A percentile compares a stretch with the other conserved stretches of the same genome.
Conservation (phyloP, 257 asterid species). For the Rubia yunnanensis region DNA sequence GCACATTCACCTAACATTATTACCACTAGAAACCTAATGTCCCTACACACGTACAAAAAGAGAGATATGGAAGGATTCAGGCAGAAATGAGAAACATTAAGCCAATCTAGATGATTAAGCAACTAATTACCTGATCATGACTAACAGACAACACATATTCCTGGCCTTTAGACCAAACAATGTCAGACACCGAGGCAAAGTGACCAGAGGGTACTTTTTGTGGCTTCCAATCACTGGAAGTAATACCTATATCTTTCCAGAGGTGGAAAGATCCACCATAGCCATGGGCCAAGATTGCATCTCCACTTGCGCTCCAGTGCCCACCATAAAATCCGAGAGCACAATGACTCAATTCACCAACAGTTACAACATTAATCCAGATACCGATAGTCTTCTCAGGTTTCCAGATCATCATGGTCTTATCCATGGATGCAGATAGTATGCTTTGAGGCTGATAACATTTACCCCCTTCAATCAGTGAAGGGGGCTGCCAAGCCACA, state of each 20-base stretch:
- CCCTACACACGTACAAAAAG: not conserved
- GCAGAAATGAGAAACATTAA: not conserved
- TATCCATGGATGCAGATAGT: constrained; percentile 95
- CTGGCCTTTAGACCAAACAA: constrained; percentile 75
- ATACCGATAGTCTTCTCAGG: constrained; percentile 93
- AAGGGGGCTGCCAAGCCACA: constrained; percentile 91
- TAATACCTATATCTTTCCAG: constrained; percentile 73
- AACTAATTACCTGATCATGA: constrained; percentile 74
- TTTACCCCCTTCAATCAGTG: constrained; percentile 34
- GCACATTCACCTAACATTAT: not conserved
- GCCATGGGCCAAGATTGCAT: constrained; percentile 83
- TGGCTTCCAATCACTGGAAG: constrained; percentile 83
- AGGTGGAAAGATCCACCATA: constrained; percentile 95
- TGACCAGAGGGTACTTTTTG: constrained; percentile 98
- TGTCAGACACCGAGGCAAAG: constrained; percentile 80
- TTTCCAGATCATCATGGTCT: constrained; percentile 98
- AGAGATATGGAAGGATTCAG: not conserved
- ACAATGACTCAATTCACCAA: constrained; percentile 91
- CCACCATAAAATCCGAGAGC: constrained; percentile 97
- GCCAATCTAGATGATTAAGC: not conserved
- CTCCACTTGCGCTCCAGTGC: constrained; percentile 77
- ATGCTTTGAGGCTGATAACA: constrained; percentile 77
- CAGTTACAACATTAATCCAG: constrained; percentile 96
- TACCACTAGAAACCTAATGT: not conserved
- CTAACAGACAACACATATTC: constrained; percentile 83